phyloP scores from a whole-genome alignment of 2,329 filamentous ascomycete genomes.

The Blumeriella jaapii region DNA sequence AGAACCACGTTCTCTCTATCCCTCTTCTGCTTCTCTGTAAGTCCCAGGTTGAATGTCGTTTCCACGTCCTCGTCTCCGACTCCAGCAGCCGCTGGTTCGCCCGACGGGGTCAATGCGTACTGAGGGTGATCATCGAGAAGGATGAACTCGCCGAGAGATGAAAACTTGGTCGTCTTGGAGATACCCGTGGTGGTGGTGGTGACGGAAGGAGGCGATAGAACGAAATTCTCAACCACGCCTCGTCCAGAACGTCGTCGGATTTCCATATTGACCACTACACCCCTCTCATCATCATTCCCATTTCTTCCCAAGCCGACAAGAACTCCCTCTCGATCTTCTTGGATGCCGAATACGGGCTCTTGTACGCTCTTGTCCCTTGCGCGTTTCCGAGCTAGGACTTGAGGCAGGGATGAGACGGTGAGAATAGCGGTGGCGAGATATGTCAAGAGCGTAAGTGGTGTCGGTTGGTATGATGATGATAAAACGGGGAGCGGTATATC shows the following conservation, averaged over 20 bases:
- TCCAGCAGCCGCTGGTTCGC: constrained; percentile 25
- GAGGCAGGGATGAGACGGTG: constrained; percentile 58
- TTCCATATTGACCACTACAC: constrained; percentile 73
- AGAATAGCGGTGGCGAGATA: constrained; percentile 88
- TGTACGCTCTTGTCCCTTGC: constrained; percentile 64
- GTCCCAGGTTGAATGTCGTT: constrained; percentile 72
- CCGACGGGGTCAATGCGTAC: constrained; percentile 39
- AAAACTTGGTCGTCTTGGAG: constrained; percentile 8
- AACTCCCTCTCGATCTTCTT: constrained; percentile 67
- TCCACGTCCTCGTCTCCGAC: constrained; percentile 42
- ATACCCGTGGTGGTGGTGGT: not conserved
- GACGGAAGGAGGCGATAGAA: constrained; percentile 29
- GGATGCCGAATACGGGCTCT: constrained; percentile 68
- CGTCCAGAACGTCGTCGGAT: constrained; percentile 52
- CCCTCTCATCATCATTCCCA: constrained; percentile 30
- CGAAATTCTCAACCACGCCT: constrained; percentile 44
- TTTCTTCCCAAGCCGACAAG: constrained; percentile 44
- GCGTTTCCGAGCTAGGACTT: constrained; percentile 62
- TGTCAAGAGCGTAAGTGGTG: constrained; percentile 58
- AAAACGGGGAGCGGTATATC: constrained; percentile 53
- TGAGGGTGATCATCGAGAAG: constrained; percentile 68
- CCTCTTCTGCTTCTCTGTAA: constrained; percentile 82
- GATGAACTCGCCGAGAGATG: constrained; percentile 23
- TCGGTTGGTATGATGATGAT: constrained; percentile 46
- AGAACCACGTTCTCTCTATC: constrained; percentile 83